Conservation (phyloP, 2,329 filamentous ascomycete species). For the Hypoxylon sp. region DNA sequence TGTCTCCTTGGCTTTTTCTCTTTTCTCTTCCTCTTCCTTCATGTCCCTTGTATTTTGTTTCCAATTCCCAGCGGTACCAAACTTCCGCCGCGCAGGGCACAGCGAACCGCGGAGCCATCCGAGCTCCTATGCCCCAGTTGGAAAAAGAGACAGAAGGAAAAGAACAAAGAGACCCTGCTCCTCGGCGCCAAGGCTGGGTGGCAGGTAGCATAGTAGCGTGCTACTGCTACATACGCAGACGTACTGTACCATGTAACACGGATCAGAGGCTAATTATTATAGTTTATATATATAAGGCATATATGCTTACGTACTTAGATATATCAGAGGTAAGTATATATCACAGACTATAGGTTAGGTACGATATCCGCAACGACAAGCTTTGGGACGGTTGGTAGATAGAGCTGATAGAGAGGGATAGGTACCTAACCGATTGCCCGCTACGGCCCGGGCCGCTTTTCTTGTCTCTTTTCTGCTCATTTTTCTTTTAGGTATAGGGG, state of each 20-base stretch:
- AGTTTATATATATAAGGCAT: too few relatives aligned
- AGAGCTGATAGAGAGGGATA: too few relatives aligned
- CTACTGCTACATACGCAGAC: not conserved
- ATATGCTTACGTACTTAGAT: too few relatives aligned
- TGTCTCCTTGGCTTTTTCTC: not conserved
- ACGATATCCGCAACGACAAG: too few relatives aligned
- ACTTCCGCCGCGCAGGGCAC: conserved; percentile 19
- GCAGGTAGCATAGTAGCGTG: too few relatives aligned
- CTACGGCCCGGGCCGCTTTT: conserved; percentile 10
- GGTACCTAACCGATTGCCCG: conserved; percentile 3
- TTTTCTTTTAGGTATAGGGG: too few relatives aligned
- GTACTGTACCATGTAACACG: not conserved
- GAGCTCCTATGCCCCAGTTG: conserved; percentile 23
- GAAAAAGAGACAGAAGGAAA: not conserved
- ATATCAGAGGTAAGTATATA: too few relatives aligned
- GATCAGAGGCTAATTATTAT: not conserved
- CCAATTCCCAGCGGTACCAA: conserved; percentile 31
- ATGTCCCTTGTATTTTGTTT: too few relatives aligned
- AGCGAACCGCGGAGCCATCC: conserved; percentile 32
- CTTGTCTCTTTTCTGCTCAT: not conserved
- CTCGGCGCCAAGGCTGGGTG: conserved; percentile 30
- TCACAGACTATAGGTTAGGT: too few relatives aligned
- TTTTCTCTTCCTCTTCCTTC: too few relatives aligned
- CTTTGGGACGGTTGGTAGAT: too few relatives aligned
- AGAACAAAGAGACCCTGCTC: conserved; percentile 1